Percentiles rank a stretch among this genome's conserved stretches.
phyloP scores from a whole-genome alignment of 164 flowering plant species.

The Vitis vinifera region ASM3070453v1 NC_081810.1:281501-282000 shows the following conservation, averaged over 20 bases:
- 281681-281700: neutral
- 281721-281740: neutral
- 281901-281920: neutral
- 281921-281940: too few relatives aligned
- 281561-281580: constrained; percentile 75
- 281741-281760: constrained; percentile 37
- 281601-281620: constrained; percentile 83
- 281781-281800: constrained; percentile 91
- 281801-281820: constrained; percentile 69
- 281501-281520: neutral
- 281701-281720: too few relatives aligned
- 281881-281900: constrained; percentile 50
- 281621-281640: constrained; percentile 66
- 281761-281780: constrained; percentile 68
- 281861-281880: constrained; percentile 37
- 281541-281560: constrained; percentile 70
- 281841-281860: constrained; percentile 32
- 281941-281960: too few relatives aligned
- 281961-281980: too few relatives aligned
- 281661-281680: constrained; percentile 21
- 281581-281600: constrained; percentile 84
- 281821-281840: constrained; percentile 47
- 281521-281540: constrained; percentile 74
- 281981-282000: too few relatives aligned
- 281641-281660: constrained; percentile 60